phyloP scores from a whole-genome alignment of 495 filamentous ascomycete species.

The Rhypophila decipiens region DNA sequence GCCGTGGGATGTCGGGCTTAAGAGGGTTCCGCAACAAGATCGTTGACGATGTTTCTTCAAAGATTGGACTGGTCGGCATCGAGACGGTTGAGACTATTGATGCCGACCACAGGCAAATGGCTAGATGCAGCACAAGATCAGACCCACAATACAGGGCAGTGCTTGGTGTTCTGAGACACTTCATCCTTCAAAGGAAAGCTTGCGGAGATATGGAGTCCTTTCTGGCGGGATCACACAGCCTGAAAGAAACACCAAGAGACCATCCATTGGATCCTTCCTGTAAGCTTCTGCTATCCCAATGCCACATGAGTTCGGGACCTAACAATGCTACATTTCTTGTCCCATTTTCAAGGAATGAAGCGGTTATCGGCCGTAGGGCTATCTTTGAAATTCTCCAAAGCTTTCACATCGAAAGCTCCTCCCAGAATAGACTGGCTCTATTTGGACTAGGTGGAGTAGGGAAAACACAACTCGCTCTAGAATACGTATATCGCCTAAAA shows the following conservation, averaged over 20 bases:
- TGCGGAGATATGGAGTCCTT: neutral
- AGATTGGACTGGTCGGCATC: conserved; percentile 22
- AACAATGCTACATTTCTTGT: conserved; percentile 21
- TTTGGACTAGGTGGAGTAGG: neutral
- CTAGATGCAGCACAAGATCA: conserved; percentile 19
- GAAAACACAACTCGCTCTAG: conserved; percentile 52
- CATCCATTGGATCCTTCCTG: no score
- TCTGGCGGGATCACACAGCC: no score
- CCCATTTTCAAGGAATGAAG: conserved; percentile 22
- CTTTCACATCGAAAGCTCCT: conserved; percentile 3
- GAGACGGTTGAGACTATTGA: conserved; percentile 35
- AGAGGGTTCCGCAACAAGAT: conserved; percentile 31
- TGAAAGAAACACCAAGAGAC: no score
- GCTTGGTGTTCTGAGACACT: conserved; percentile 22
- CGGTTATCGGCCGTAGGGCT: conserved; percentile 35
- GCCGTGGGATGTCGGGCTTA: conserved; percentile 29
- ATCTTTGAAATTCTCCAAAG: conserved; percentile 28
- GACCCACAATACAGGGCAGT: conserved; percentile 28
- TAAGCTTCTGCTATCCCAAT: no score
- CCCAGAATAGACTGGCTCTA: conserved; percentile 12
- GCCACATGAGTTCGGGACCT: no score
- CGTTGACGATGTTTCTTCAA: conserved; percentile 30
- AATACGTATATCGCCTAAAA: conserved; percentile 37
- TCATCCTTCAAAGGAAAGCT: neutral
- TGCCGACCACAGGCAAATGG: conserved; percentile 33